Conservation (phyloP, 768 basidiomycete species). For the Pleurotus tuber-regium region DNA sequence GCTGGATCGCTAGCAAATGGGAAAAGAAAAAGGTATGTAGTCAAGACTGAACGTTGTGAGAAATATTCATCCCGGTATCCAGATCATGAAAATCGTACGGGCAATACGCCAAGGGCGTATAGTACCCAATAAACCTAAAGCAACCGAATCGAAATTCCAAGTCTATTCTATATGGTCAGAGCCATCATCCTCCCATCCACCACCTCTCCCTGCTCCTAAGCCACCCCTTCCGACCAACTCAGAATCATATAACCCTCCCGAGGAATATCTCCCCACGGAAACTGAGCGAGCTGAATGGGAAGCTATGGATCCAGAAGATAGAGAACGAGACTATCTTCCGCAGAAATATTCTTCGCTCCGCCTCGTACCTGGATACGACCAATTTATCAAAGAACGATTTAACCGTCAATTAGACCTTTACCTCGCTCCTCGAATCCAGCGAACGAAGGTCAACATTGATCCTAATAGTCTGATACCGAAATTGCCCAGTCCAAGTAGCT, state of each 20-base stretch:
- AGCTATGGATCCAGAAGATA: conserved; percentile 79
- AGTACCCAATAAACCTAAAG: conserved; percentile 82
- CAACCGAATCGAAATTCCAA: conserved; percentile 55
- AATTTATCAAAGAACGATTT: conserved; percentile 93
- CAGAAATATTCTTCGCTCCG: conserved; percentile 83
- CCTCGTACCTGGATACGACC: conserved; percentile 87
- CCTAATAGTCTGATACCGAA: conserved; percentile 91
- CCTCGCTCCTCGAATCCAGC: conserved; percentile 88
- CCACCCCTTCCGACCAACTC: conserved; percentile 83
- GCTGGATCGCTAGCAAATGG: conserved; percentile 99
- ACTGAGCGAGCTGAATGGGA: conserved; percentile 84
- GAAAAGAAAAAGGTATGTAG: conserved; percentile 90
- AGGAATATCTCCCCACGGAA: conserved; percentile 88
- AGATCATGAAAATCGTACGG: conserved; percentile 99
- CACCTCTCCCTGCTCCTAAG: conserved; percentile 93
- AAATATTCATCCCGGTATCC: too few relatives aligned
- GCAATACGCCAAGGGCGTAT: conserved; percentile 97
- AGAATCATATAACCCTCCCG: conserved; percentile 99
- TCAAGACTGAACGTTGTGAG: too few relatives aligned
- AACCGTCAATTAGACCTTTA: conserved; percentile 94
- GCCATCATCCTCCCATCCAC: conserved; percentile 67
- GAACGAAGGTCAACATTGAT: conserved; percentile 87
- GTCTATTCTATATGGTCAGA: conserved; percentile 92
- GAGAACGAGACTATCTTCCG: conserved; percentile 86
- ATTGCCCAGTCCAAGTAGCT: conserved; percentile 85